phyloP scores from a whole-genome alignment of 1,284 basidiomycete species.

The Abortiporus biennis region DNA sequence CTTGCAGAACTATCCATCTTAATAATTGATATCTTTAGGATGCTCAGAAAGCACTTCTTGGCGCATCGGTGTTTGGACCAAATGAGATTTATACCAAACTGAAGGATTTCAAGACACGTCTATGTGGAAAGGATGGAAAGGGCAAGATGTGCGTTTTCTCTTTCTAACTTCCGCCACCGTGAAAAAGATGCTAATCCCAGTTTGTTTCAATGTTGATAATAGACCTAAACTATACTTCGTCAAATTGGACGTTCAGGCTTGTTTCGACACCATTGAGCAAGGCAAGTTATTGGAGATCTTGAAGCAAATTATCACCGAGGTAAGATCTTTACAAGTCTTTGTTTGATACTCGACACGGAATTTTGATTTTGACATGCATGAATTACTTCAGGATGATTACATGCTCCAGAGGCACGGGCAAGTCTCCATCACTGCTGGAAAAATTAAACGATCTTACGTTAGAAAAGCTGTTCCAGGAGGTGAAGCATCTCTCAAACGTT shows the following conservation, averaged over 20 bases:
- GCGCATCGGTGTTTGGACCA: constrained; percentile 78
- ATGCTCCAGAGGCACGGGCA: constrained; percentile 62
- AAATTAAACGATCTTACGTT: constrained; percentile 48
- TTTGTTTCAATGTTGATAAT: not conserved
- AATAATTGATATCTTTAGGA: constrained; percentile 35
- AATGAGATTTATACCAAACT: constrained; percentile 77
- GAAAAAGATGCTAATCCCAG: no score
- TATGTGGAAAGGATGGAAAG: constrained; percentile 33
- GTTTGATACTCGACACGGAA: not conserved
- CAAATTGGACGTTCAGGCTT: constrained; percentile 93
- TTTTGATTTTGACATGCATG: not conserved
- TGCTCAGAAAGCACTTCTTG: constrained; percentile 57
- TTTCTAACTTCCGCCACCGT: no score
- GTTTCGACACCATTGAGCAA: constrained; percentile 97
- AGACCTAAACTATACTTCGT: constrained; percentile 91
- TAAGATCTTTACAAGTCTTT: constrained; percentile 21
- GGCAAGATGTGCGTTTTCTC: constrained; percentile 41
- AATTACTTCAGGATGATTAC: constrained; percentile 46
- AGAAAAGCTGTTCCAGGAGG: constrained; percentile 66
- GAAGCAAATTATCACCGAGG: constrained; percentile 67
- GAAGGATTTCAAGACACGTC: constrained; percentile 60
- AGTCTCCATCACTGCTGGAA: constrained; percentile 43
- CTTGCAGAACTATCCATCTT: not conserved
- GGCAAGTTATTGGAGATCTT: constrained; percentile 79
- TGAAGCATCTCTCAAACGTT: constrained; percentile 20